Conservation (phyloP, 108 stramenopile species). For the Chaetoceros tenuissimus region DNA sequence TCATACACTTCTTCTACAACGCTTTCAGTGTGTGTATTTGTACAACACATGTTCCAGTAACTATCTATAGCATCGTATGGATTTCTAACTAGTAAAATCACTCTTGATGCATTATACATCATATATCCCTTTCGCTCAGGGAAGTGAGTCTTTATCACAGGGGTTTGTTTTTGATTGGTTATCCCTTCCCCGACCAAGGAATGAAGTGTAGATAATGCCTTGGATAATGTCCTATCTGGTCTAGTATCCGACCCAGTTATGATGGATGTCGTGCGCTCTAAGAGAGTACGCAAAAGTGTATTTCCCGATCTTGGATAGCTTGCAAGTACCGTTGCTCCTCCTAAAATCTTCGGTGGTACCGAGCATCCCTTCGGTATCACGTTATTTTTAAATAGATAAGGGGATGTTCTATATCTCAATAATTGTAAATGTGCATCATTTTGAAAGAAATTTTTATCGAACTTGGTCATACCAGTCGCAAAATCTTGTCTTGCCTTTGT, state of each 20-base stretch:
- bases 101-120: constrained; percentile 30
- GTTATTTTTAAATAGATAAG: background rate
- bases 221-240: constrained; percentile 70
- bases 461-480: background rate
- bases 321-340: constrained; percentile 47
- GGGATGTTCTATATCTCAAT: background rate
- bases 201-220: constrained; percentile 46
- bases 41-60: constrained; percentile 89
- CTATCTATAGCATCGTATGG: constrained; percentile 97
- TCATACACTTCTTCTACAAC: constrained; percentile 63
- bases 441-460: too few species aligned
- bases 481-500: background rate
- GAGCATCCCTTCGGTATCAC: background rate
- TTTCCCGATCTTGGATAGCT: constrained; percentile 91
- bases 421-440: constrained; percentile 2
- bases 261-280: constrained; percentile 68
- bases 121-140: constrained; percentile 85
- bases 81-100: constrained; percentile 83
- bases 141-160: constrained; percentile 87
- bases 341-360: constrained; percentile 4
- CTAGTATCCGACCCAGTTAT: constrained; percentile 93
- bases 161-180: constrained; percentile 13
- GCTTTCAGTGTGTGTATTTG: constrained; percentile 89
- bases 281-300: constrained; percentile 63
- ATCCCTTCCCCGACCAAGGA: constrained; percentile 85